phyloP scores from a whole-genome alignment of 495 filamentous ascomycete species.

The Penicillium diatomitis region DNA sequence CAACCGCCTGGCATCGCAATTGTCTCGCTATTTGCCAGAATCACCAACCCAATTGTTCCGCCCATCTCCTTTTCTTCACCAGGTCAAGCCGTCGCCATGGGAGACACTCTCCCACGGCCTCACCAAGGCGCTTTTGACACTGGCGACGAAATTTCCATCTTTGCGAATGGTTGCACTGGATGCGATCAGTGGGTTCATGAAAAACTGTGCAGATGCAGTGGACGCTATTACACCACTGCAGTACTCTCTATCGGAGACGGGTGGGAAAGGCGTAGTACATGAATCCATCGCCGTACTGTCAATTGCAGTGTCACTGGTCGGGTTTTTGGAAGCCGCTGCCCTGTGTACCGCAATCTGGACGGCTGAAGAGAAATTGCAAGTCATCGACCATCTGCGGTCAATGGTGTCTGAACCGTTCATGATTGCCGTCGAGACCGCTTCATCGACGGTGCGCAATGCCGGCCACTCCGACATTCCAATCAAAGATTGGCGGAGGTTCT shows the following conservation, averaged over 20 bases:
- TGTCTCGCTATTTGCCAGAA: conserved; percentile 76
- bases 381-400: conserved; percentile 58
- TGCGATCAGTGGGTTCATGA: conserved; percentile 57
- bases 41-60: conserved; percentile 68
- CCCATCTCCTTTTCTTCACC: conserved; percentile 70
- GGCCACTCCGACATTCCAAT: conserved; percentile 38
- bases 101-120: conserved; percentile 75
- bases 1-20: conserved; percentile 58
- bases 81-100: conserved; percentile 81
- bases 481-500: conserved; percentile 71
- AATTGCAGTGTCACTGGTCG: conserved; percentile 71
- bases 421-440: conserved; percentile 72
- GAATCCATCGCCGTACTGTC: conserved; percentile 61
- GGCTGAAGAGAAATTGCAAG: conserved; percentile 53
- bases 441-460: conserved; percentile 73
- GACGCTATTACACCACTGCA: conserved; percentile 26
- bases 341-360: conserved; percentile 72
- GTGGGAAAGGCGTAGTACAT: conserved; percentile 43
- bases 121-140: conserved; percentile 63
- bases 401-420: conserved; percentile 77
- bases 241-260: conserved; percentile 35
- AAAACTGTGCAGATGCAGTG: conserved; percentile 49
- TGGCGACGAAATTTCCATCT: conserved; percentile 59
- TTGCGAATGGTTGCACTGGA: conserved; percentile 53
- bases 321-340: conserved; percentile 76